These are phyloP conservation scores for Botrytis pseudocinerea DNA, from an alignment of 2,329 filamentous ascomycete species.

Conservation along the genomic window DNA sequence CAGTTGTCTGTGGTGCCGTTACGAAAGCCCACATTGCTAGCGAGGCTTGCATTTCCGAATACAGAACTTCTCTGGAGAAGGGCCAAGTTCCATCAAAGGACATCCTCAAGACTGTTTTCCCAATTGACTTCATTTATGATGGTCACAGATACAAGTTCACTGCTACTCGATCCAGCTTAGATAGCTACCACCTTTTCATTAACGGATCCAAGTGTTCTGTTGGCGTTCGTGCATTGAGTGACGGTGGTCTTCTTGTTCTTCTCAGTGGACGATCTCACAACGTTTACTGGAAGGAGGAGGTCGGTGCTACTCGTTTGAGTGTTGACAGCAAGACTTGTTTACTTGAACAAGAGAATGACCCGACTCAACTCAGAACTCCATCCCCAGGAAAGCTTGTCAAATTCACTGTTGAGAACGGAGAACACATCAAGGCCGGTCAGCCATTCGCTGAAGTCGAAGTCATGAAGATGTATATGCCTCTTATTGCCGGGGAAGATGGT, in stretches of 20 bases:
- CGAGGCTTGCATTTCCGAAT: conserved; percentile 83
- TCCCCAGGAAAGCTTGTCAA: conserved; percentile 98
- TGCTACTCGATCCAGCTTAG: conserved; percentile 83
- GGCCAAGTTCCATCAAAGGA: conserved; percentile 97
- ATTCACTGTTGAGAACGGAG: conserved; percentile 92
- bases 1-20: conserved; percentile 92
- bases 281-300: conserved; percentile 99
- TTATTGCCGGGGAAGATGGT: conserved; percentile 92
- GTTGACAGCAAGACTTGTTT: conserved; percentile 98
- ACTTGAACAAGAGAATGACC: conserved; percentile 98
- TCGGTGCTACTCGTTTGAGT: conserved; percentile 89
- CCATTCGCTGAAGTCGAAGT: conserved; percentile 97
- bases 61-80: conserved; percentile 86
- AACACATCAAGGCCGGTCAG: conserved; percentile 89
- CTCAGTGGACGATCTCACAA: conserved; percentile 94
- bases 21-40: conserved; percentile 95
- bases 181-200: conserved; percentile 98
- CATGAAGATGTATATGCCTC: conserved; percentile 99
- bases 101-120: conserved; percentile 95
- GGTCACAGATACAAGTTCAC: conserved; percentile 97
- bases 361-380: conserved; percentile 91
- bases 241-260: conserved; percentile 89
- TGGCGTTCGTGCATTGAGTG: conserved; percentile 86
- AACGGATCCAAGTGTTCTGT: conserved; percentile 96
- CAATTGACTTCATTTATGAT: conserved; percentile 98